Evolutionary conservation across 768 basidiomycete genomes (phyloP).

Genomic region (Auricularia sp.): DNA sequence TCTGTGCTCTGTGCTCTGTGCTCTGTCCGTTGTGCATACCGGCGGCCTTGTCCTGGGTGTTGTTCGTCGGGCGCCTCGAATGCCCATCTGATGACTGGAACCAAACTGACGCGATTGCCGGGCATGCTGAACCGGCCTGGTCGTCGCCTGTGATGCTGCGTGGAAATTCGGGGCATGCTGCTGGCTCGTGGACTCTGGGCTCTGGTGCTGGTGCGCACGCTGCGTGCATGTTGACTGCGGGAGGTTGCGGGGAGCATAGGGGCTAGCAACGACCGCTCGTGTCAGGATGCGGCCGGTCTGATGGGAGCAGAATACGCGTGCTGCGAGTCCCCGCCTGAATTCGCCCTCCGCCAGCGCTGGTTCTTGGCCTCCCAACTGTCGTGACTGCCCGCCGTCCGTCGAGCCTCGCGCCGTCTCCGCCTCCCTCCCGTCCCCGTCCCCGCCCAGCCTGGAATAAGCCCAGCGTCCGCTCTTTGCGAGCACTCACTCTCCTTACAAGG

Average conservation of each 20-base stretch:
- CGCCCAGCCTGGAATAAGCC: not conserved
- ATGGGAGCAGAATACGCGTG: not conserved
- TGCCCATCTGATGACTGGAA: too few relatives aligned
- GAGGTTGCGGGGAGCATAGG: too few relatives aligned
- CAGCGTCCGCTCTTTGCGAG: conserved; percentile 1
- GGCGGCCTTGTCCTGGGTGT: not conserved
- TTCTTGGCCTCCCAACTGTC: not conserved
- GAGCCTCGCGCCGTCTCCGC: not conserved
- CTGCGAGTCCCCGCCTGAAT: not conserved
- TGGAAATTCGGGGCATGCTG: too few relatives aligned
- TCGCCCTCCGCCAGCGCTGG: not conserved
- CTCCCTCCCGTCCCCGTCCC: not conserved
- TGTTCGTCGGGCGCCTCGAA: too few relatives aligned
- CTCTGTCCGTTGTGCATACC: not conserved
- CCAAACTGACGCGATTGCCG: too few relatives aligned
- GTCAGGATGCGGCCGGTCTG: not conserved
- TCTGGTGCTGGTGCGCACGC: too few relatives aligned
- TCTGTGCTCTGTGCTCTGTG: not conserved
- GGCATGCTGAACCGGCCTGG: too few relatives aligned
- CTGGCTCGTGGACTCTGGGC: too few relatives aligned
- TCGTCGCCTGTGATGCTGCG: too few relatives aligned
- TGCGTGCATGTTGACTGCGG: too few relatives aligned
- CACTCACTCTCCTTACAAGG: not conserved
- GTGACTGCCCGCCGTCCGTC: not conserved
- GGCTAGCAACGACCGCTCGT: not conserved